A percentile compares a stretch with the other conserved stretches of the same genome.
Conservation (phyloP, 495 filamentous ascomycete genomes). For the Cercophora newfieldiana region DNA sequence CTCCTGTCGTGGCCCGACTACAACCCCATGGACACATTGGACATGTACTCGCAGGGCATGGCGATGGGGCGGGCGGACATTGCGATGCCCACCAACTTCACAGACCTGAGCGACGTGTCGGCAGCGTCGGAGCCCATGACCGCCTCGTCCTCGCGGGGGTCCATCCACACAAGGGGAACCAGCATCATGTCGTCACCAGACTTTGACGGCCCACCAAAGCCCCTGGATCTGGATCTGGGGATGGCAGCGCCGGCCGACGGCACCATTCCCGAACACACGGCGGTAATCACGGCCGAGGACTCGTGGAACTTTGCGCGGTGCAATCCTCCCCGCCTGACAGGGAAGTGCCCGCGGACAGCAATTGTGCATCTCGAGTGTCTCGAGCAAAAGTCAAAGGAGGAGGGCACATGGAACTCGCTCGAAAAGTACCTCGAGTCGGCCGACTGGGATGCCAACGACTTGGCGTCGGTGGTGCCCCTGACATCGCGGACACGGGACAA, state of each 20-base stretch:
- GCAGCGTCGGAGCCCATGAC: slow-evolving; percentile 39
- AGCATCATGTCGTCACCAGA: slow-evolving; percentile 46
- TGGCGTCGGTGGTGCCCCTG: slow-evolving; percentile 49
- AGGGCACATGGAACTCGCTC: slow-evolving; percentile 47
- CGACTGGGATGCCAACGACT: slow-evolving; percentile 40
- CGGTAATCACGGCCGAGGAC: slow-evolving; percentile 53
- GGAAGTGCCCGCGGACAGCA: slow-evolving; percentile 56
- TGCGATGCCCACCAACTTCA: slow-evolving; percentile 31
- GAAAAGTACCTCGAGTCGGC: slow-evolving; percentile 41
- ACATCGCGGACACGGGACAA: slow-evolving; percentile 57
- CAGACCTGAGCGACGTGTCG: slow-evolving; percentile 37
- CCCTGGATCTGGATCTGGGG: slow-evolving; percentile 29
- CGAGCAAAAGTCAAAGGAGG: slow-evolving; percentile 57
- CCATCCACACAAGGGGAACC: slow-evolving; percentile 47
- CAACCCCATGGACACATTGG: slow-evolving; percentile 33
- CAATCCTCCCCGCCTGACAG: slow-evolving; percentile 51
- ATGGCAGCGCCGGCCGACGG: slow-evolving; percentile 24
- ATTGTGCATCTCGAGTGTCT: slow-evolving; percentile 59
- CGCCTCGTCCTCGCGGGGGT: slow-evolving; percentile 38
- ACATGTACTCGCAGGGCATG: slow-evolving; percentile 33
- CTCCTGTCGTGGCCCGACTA: slow-evolving; percentile 39
- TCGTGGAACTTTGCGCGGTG: slow-evolving; percentile 60
- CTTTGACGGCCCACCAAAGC: slow-evolving; percentile 35
- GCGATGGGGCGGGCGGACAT: slow-evolving; percentile 32
- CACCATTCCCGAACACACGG: slow-evolving; percentile 49